Percentiles rank a stretch among this genome's conserved stretches.
phyloP scores from a whole-genome alignment of 768 basidiomycete species.

The Pleurotus tuber-regium region DNA sequence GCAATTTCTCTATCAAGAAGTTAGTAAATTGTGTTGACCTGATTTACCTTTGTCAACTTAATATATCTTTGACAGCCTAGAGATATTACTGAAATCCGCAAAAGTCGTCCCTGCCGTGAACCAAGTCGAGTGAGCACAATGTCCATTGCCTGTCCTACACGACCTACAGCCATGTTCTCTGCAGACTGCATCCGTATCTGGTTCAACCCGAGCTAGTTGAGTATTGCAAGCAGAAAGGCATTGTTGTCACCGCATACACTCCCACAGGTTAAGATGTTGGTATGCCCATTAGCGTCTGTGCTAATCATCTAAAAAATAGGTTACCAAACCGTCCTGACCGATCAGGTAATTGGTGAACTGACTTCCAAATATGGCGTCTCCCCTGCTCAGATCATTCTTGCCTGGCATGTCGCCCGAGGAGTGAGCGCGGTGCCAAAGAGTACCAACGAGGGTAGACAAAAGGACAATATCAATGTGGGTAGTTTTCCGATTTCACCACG shows the following conservation, averaged over 20 bases:
- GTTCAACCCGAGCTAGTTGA: slow-evolving; percentile 43
- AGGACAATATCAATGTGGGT: slow-evolving; percentile 45
- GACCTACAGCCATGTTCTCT: not conserved
- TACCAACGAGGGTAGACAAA: slow-evolving; percentile 41
- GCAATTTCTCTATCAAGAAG: slow-evolving; percentile 61
- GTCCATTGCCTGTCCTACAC: not conserved
- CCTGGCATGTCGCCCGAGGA: slow-evolving; percentile 49
- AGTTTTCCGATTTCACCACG: no score
- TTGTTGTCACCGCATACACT: slow-evolving; percentile 46
- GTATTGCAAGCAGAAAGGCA: slow-evolving; percentile 49
- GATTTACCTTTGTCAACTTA: not conserved
- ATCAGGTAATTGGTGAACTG: slow-evolving; percentile 41
- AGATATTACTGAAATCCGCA: slow-evolving; percentile 36
- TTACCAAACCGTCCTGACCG: slow-evolving; percentile 39
- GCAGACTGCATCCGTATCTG: slow-evolving; percentile 49
- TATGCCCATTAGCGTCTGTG: not conserved
- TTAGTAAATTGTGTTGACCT: slow-evolving; percentile 19
- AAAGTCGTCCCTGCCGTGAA: slow-evolving; percentile 46
- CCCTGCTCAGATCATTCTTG: slow-evolving; percentile 46
- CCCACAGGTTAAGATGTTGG: slow-evolving; percentile 35
- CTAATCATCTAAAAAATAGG: slow-evolving; percentile 27
- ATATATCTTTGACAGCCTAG: slow-evolving; percentile 25
- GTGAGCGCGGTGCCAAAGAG: slow-evolving; percentile 47
- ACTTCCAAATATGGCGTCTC: slow-evolving; percentile 45
- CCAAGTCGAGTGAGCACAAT: slow-evolving; percentile 39